phyloP scores from a whole-genome alignment of 306 rosid species.

The Begonia masoniana region DNA sequence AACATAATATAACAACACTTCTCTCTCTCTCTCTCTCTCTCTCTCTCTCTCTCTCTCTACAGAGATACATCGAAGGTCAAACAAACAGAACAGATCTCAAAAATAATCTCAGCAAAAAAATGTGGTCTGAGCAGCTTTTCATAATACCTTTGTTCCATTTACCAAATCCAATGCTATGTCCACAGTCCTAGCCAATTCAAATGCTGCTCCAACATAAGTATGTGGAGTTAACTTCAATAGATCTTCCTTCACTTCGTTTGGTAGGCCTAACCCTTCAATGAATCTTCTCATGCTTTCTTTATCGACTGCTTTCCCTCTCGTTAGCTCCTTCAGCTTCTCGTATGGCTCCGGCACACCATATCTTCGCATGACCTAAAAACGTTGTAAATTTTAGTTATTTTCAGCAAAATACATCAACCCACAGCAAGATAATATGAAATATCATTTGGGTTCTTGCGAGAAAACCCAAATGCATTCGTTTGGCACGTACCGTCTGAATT shows the following conservation, averaged over 20 bases:
- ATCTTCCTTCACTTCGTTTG: constrained; percentile 48
- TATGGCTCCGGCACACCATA: constrained; percentile 90
- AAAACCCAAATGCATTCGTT: not conserved
- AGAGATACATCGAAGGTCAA: not conserved
- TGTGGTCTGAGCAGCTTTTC: not conserved
- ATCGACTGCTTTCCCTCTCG: constrained; percentile 77
- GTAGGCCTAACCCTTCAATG: constrained; percentile 60
- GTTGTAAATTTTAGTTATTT: constrained; percentile 3
- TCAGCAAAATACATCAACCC: too few relatives aligned
- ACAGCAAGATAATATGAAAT: too few relatives aligned
- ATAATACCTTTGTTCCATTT: constrained; percentile 11
- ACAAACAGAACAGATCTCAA: not conserved
- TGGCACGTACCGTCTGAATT: constrained; percentile 68
- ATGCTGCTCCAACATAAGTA: constrained; percentile 75
- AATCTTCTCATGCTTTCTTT: constrained; percentile 64
- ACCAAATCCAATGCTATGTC: constrained; percentile 26
- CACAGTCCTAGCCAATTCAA: constrained; percentile 53
- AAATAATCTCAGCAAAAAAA: not conserved
- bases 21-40: too few relatives aligned
- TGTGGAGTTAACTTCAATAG: constrained; percentile 62
- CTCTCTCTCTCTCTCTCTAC: too few relatives aligned
- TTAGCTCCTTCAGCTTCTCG: constrained; percentile 75
- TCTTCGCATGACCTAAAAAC: constrained; percentile 74
- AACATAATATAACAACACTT: too few relatives aligned
- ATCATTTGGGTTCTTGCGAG: not conserved